Conservation (phyloP, 2,329 filamentous ascomycete genomes). For the Microsporum ferrugineum region DNA sequence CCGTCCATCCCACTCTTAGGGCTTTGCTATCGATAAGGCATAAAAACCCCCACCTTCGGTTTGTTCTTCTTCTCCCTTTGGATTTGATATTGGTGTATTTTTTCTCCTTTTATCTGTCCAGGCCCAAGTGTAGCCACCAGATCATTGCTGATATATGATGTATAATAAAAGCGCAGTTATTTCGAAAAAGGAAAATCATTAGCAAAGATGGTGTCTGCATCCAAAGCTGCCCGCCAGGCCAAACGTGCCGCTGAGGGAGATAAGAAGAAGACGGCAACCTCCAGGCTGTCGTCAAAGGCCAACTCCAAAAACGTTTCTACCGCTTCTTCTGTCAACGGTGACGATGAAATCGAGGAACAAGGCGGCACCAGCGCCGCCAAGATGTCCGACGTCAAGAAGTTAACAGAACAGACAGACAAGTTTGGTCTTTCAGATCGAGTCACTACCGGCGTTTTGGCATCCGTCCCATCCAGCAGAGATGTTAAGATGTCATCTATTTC, state of each 20-base stretch:
- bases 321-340: conserved; percentile 57
- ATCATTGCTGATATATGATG: neutral
- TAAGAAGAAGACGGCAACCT: conserved; percentile 64
- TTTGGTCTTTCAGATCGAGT: conserved; percentile 93
- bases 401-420: conserved; percentile 89
- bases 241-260: conserved; percentile 58
- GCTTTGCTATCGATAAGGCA: conserved; percentile 33
- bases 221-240: conserved; percentile 56
- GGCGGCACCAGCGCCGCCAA: conserved; percentile 61
- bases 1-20: conserved; percentile 15
- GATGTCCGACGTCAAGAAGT: conserved; percentile 69
- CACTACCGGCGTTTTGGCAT: conserved; percentile 91
- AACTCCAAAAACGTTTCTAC: conserved; percentile 51
- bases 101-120: conserved; percentile 18
- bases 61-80: conserved; percentile 4
- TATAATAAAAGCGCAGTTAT: neutral
- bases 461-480: conserved; percentile 73
- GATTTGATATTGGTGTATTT: conserved; percentile 14
- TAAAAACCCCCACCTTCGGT: conserved; percentile 19
- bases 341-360: conserved; percentile 58
- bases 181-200: neutral
- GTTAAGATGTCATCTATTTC: conserved; percentile 93
- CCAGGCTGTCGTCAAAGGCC: conserved; percentile 58
- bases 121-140: no score
- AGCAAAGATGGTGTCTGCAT: conserved; percentile 52